phyloP scores from a whole-genome alignment of 1,139 yeast genomes.

The Magnusiomyces tetraspermus region DNA sequence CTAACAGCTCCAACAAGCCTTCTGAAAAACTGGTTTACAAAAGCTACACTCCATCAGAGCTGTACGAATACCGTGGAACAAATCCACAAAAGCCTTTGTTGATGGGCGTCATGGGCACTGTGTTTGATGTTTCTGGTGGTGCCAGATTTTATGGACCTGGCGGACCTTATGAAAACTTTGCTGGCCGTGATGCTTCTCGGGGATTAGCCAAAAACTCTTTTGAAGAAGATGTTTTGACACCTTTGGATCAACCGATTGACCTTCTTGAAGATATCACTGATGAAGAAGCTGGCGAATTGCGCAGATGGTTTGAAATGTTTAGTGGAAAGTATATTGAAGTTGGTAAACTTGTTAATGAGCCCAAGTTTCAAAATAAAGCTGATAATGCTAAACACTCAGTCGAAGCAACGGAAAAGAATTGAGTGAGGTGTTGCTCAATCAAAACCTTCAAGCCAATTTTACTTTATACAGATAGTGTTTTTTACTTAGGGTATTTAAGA shows the following conservation, averaged over 20 bases:
- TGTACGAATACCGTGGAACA: not conserved
- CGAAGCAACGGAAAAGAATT: too few species aligned
- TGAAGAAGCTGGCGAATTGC: slow-evolving; percentile 58
- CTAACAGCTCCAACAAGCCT: not conserved
- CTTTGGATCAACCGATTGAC: slow-evolving; percentile 53
- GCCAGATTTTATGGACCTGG: slow-evolving; percentile 91
- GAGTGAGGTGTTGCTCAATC: not conserved
- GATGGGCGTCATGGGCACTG: slow-evolving; percentile 75
- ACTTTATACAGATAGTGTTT: too few species aligned
- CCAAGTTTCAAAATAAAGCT: not conserved
- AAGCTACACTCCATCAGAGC: not conserved
- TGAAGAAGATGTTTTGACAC: slow-evolving; percentile 41
- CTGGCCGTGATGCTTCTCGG: slow-evolving; percentile 93
- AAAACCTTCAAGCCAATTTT: too few species aligned
- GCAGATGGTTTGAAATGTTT: slow-evolving; percentile 79
- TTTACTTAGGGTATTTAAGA: too few species aligned
- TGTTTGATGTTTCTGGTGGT: slow-evolving; percentile 76
- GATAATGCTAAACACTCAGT: too few species aligned
- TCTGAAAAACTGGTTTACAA: not conserved
- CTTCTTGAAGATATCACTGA: slow-evolving; percentile 48
- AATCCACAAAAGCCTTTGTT: slow-evolving; percentile 38
- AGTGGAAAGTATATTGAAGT: slow-evolving; percentile 44
- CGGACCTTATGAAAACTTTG: slow-evolving; percentile 91
- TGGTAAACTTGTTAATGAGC: slow-evolving; percentile 27
- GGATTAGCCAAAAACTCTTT: slow-evolving; percentile 89